Base-by-base conservation (phyloP, 2,329 filamentous ascomycete genomes). In the Beauveria sp. region DNA sequence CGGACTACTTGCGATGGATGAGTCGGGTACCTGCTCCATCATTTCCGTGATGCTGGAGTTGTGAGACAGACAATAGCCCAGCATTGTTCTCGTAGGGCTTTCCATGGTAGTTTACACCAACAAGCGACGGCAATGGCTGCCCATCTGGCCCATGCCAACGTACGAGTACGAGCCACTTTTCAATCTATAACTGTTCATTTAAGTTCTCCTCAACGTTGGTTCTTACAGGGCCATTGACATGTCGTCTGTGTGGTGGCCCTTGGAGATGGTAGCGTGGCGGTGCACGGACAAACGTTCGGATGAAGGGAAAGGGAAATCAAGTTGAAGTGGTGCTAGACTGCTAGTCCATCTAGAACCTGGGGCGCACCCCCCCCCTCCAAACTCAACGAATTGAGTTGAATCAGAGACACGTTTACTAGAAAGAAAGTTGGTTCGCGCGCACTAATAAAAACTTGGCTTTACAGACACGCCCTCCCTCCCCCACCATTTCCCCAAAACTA, bases 211-310 rank as follows among this genome's bases (percentile, higher is more conserved):
- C 50, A 40, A 34, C 34, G 50, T 52, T 52, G 30, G 7, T 14
- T 34, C 10, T 14, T 34, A 14, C 30, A 34, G n/a, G 50, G 28
- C 16, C 30, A 28, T 30, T 24, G 20, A 30, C 28, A 42, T n/a
- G 2, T 47, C 8, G 22, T 43, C 18, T 28, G 22, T 56, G 53
- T 56, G 55, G 30, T 18, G 38, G 26, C 28, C 49, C 49, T 52
- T 26, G 47, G 46, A 49, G 20, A 6, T 4, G 8, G 42, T 56
- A 34, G 53, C 42, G 53, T 46, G 40, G 24, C 26, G 34, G 34
- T 50, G 45, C 45, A 50, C 55, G n/a, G 47, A 43, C 57, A 43
- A 52, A 28, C 28, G 58, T 60, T 53, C 58, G 58, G 58, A 53
- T 60, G 58, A 60, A 60, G 16, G 58, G 58, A 53, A 52, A 24